Evolutionary conservation across 129 eudicot species (phyloP).

Genomic region (Centrapalus pauciflorus): DNA sequence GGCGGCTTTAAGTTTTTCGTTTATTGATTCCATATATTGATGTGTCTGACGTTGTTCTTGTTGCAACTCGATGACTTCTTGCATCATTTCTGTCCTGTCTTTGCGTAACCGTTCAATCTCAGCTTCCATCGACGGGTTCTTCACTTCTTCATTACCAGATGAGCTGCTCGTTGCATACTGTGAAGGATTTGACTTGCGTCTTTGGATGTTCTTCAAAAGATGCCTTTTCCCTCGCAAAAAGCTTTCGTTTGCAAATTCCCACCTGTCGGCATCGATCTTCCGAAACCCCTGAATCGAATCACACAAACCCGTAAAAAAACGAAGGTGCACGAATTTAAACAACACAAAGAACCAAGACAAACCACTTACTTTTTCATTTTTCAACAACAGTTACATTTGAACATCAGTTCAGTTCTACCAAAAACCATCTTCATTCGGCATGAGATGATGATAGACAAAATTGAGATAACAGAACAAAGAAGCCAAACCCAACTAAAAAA

Average conservation of each 20-base stretch:
- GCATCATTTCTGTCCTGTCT: slow-evolving; percentile 69
- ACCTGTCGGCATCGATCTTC: slow-evolving; percentile 67
- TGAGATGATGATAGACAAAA: neutral
- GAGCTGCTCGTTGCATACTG: neutral
- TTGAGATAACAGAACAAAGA: neutral
- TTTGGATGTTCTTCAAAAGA: slow-evolving; percentile 71
- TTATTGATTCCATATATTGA: slow-evolving; percentile 50
- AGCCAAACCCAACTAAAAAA: neutral
- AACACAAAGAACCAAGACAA: neutral
- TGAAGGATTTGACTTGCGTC: slow-evolving; percentile 62
- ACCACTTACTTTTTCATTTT: neutral
- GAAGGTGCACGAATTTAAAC: neutral
- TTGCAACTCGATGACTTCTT: slow-evolving; percentile 63
- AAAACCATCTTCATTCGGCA: neutral
- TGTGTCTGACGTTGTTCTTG: slow-evolving; percentile 54
- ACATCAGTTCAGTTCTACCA: neutral
- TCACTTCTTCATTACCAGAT: slow-evolving; percentile 15
- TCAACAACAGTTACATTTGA: neutral
- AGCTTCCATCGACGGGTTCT: slow-evolving; percentile 30
- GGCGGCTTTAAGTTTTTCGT: slow-evolving; percentile 60
- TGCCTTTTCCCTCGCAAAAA: slow-evolving; percentile 60
- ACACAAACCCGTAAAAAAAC: neutral
- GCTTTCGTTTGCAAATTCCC: slow-evolving; percentile 76
- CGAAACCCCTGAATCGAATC: slow-evolving; percentile 64
- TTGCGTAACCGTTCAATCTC: slow-evolving; percentile 53